Percentiles rank a stretch among this genome's conserved stretches.
Conservation (phyloP, 371 early-diverging fungal species). For the Amoeboaphelidium protococcarum region DNA sequence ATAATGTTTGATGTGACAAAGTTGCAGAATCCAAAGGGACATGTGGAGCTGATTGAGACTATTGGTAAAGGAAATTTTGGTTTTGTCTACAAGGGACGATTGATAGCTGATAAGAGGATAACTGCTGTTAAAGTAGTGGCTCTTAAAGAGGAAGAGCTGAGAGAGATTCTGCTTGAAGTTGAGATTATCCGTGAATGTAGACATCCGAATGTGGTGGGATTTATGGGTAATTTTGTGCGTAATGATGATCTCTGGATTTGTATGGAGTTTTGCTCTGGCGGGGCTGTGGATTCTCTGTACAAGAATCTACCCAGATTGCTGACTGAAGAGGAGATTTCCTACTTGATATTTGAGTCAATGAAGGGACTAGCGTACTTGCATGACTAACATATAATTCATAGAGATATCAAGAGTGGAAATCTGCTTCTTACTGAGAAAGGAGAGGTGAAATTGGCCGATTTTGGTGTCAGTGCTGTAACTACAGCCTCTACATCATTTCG, state of each 20-base stretch:
- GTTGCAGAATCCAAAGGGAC: slow-evolving; percentile 20
- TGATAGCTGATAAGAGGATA: slow-evolving; percentile 22
- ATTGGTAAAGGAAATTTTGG: slow-evolving; percentile 31
- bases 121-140: slow-evolving; percentile 25
- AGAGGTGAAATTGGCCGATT: slow-evolving; percentile 35
- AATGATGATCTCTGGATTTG: slow-evolving; percentile 24
- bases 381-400: slow-evolving; percentile 34
- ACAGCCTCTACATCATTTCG: too few relatives aligned
- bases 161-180: slow-evolving; percentile 27
- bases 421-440: slow-evolving; percentile 33
- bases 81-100: slow-evolving; percentile 23
- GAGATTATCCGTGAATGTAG: too few relatives aligned
- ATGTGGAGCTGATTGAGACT: slow-evolving; percentile 24
- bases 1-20: too few relatives aligned
- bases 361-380: slow-evolving; percentile 38
- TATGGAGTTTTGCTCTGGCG: slow-evolving; percentile 31
- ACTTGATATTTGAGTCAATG: slow-evolving; percentile 26
- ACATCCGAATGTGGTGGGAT: too few relatives aligned
- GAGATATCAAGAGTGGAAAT: slow-evolving; percentile 65
- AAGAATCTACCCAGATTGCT: slow-evolving; percentile 14
- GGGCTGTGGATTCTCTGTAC: slow-evolving; percentile 24
- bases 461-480: too few relatives aligned
- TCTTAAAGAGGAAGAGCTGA: slow-evolving; percentile 26
- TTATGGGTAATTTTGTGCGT: too few relatives aligned
- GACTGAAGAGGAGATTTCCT: slow-evolving; percentile 25